A percentile compares a stretch with the other conserved stretches of the same genome.
phyloP scores from a whole-genome alignment of 345 rosid genomes.

The Crucihimalaya himalaica region DNA sequence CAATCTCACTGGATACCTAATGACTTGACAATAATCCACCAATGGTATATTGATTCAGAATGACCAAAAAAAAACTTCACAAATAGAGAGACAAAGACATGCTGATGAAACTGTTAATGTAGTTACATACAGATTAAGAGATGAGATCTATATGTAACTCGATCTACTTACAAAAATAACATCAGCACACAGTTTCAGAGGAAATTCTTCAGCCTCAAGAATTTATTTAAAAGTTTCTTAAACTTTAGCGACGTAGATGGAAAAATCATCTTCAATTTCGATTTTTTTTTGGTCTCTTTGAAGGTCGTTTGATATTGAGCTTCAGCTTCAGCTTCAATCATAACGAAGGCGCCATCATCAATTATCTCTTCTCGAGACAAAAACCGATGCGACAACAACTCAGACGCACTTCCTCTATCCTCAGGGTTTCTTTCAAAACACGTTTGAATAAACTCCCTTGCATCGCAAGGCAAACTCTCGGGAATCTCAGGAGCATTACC shows the following conservation, averaged over 20 bases:
- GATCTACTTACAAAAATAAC: neutral
- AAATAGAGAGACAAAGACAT: neutral
- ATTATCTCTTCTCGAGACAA: neutral
- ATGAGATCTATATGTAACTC: neutral
- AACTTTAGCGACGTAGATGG: neutral
- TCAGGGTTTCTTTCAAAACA: slow-evolving; percentile 3
- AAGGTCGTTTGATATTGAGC: neutral
- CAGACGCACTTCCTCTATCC: neutral
- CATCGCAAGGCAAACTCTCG: neutral
- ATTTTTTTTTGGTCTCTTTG: neutral
- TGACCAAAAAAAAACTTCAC: too few species aligned
- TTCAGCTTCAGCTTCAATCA: neutral
- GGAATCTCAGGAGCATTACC: slow-evolving; percentile 10
- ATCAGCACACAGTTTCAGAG: neutral
- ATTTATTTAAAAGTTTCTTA: neutral
- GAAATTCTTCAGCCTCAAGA: neutral
- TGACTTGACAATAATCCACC: too few species aligned
- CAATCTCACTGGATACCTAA: too few species aligned
- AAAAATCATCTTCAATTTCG: neutral
- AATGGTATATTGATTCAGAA: too few species aligned
- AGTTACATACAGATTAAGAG: neutral
- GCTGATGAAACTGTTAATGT: neutral
- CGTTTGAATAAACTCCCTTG: slow-evolving; percentile 9
- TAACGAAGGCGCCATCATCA: neutral
- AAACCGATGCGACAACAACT: slow-evolving; percentile 2